Percentiles rank a stretch among this genome's conserved stretches.
Evolutionary conservation across 306 rosid species (phyloP).

Genomic region (Prunus davidiana): DNA sequence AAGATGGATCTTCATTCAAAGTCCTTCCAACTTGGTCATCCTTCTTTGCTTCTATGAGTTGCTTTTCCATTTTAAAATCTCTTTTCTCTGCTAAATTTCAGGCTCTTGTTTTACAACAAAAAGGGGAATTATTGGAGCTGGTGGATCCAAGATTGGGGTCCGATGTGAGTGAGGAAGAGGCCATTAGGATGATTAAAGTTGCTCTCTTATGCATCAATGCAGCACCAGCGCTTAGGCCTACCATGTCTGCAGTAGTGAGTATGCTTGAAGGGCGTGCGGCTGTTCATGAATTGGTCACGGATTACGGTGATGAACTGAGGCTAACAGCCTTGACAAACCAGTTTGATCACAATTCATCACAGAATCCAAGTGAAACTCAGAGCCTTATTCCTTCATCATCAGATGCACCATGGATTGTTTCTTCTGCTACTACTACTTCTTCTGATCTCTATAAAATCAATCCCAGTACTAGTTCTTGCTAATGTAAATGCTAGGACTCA

Average conservation of each 20-base stretch:
- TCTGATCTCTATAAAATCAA: constrained; percentile 6
- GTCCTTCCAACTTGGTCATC: too few relatives aligned
- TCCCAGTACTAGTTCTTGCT: too few relatives aligned
- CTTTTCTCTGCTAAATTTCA: background rate
- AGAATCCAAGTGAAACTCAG: background rate
- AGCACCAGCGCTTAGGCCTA: constrained; percentile 10
- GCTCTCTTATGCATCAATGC: constrained; percentile 18
- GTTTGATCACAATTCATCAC: background rate
- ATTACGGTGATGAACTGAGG: constrained; percentile 1
- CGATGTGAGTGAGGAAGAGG: background rate
- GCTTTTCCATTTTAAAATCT: background rate
- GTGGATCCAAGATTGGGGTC: constrained; percentile 8
- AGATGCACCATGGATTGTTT: background rate
- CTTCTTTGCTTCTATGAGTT: too few relatives aligned
- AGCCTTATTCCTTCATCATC: background rate
- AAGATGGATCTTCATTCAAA: background rate
- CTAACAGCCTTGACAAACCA: constrained; percentile 9
- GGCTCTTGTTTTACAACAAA: constrained; percentile 22
- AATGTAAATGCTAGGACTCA: too few relatives aligned
- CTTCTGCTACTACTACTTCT: constrained; percentile 2
- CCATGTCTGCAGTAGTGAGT: constrained; percentile 16
- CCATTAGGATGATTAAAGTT: background rate
- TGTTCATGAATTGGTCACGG: background rate
- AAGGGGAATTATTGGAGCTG: background rate
- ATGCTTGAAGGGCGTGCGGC: constrained; percentile 7